Evolutionary conservation across 1,139 yeast genomes (phyloP).

Genomic region (Pichia sp.): DNA sequence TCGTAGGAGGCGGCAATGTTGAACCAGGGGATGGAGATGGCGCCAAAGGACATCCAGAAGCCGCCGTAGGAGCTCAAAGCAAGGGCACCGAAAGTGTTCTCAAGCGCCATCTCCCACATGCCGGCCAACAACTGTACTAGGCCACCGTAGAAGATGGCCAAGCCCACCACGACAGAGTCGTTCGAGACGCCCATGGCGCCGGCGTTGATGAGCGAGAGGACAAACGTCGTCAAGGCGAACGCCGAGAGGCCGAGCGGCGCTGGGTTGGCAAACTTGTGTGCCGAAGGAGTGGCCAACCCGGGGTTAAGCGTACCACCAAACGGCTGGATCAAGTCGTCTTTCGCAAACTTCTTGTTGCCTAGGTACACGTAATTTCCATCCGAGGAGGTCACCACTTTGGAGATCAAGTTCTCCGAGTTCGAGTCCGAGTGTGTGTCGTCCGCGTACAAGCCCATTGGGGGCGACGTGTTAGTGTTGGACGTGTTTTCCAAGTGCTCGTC

Average conservation of each 20-base stretch:
- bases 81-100: conserved; percentile 88
- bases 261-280: conserved; percentile 77
- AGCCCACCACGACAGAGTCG: conserved; percentile 59
- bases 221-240: conserved; percentile 82
- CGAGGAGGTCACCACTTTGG: conserved; percentile 25
- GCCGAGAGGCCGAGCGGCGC: conserved; percentile 84
- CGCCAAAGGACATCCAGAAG: conserved; percentile 78
- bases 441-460: conserved; percentile 17
- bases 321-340: conserved; percentile 58
- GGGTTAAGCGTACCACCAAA: conserved; percentile 72
- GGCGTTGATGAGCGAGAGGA: conserved; percentile 61
- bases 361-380: conserved; percentile 58
- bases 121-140: conserved; percentile 69
- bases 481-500: conserved; percentile 25
- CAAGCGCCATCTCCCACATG: conserved; percentile 68
- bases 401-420: conserved; percentile 15
- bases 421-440: conserved; percentile 11
- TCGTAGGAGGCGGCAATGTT: conserved; percentile 55
- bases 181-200: conserved; percentile 55
- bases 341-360: conserved; percentile 67
- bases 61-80: conserved; percentile 82
- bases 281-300: conserved; percentile 59
- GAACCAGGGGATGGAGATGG: conserved; percentile 66
- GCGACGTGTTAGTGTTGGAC: conserved; percentile 5
- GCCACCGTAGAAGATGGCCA: conserved; percentile 87